A percentile compares a stretch with the other conserved stretches of the same genome.
These are phyloP conservation scores for Daldinia childiae DNA, from an alignment of 495 filamentous ascomycete species.

Conservation along the genomic window DNA sequence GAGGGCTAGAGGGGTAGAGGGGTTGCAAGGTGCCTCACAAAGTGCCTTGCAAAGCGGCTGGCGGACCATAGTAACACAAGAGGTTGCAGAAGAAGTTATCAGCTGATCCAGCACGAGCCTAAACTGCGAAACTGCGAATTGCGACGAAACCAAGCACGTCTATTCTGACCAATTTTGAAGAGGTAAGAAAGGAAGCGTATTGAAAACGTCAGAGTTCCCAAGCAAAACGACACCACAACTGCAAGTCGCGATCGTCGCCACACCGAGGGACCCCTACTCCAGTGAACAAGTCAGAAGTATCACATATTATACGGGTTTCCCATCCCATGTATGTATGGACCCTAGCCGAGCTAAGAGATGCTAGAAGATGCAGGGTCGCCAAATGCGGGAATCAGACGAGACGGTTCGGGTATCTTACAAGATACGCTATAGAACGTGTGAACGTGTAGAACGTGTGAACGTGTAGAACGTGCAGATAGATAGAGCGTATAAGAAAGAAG, in stretches of 20 bases:
- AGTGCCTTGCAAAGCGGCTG: conserved; percentile 24
- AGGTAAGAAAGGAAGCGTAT: conserved; percentile 34
- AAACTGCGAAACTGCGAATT: conserved; percentile 19
- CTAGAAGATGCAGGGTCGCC: conserved; percentile 9
- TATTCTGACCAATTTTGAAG: conserved; percentile 18
- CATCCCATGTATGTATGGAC: neutral
- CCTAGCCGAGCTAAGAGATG: conserved; percentile 5
- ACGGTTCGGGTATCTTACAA: conserved; percentile 25
- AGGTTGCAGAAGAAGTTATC: conserved; percentile 41
- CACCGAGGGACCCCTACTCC: conserved; percentile 12
- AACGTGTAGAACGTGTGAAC: neutral
- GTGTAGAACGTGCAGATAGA: neutral
- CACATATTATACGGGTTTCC: conserved; percentile 8
- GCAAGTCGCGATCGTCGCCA: conserved; percentile 15
- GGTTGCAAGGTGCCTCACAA: neutral
- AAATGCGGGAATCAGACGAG: conserved; percentile 31
- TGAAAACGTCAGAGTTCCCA: conserved; percentile 31
- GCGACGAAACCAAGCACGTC: conserved; percentile 11
- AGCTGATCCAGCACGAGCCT: conserved; percentile 33
- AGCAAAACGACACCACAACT: conserved; percentile 16
- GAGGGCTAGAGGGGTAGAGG: no score
- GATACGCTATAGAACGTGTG: conserved; percentile 1
- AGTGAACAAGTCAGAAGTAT: neutral
- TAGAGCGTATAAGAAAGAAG: neutral
- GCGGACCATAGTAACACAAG: conserved; percentile 38